Evolutionary conservation across 805 yeast genomes (phyloP).

Genomic region (Kluyveromyces lactis): DNA sequence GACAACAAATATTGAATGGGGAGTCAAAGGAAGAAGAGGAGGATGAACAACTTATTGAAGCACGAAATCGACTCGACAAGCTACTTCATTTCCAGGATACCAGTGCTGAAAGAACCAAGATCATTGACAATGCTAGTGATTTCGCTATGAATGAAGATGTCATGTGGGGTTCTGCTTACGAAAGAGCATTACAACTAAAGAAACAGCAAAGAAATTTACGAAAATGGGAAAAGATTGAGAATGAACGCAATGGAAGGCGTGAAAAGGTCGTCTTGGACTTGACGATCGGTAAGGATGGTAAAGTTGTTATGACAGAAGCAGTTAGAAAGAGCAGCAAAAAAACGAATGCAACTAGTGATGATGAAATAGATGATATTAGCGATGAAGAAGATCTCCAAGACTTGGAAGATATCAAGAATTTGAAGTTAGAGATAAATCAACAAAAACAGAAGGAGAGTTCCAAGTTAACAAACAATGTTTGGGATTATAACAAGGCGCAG

Average conservation of each 20-base stretch:
- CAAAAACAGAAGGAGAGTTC: conserved; percentile 11
- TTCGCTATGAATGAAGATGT: conserved; percentile 42
- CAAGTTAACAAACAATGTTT: conserved; percentile 32
- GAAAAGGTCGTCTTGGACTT: conserved; percentile 61
- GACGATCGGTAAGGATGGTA: conserved; percentile 67
- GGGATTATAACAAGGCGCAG: conserved; percentile 55
- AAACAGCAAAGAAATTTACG: conserved; percentile 72
- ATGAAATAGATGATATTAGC: conserved; percentile 28
- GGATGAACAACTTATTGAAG: conserved; percentile 51
- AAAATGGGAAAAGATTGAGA: conserved; percentile 50
- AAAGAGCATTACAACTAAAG: conserved; percentile 79
- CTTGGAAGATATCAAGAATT: conserved; percentile 19
- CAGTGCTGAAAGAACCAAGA: conserved; percentile 82
- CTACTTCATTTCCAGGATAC: conserved; percentile 75
- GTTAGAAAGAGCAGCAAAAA: conserved; percentile 19
- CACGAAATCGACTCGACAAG: conserved; percentile 66
- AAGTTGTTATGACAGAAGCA: conserved; percentile 54
- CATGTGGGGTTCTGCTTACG: conserved; percentile 77
- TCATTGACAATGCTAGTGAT: conserved; percentile 90
- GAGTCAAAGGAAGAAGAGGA: conserved; percentile 30
- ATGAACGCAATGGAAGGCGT: conserved; percentile 62
- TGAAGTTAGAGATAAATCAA: conserved; percentile 18
- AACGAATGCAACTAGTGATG: conserved; percentile 23
- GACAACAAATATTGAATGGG: conserved; percentile 24
- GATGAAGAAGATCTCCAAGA: conserved; percentile 31